These are phyloP conservation scores for Ogataea hybrid DNA, from an alignment of 1,139 yeast genomes.

Conservation along the genomic window DNA sequence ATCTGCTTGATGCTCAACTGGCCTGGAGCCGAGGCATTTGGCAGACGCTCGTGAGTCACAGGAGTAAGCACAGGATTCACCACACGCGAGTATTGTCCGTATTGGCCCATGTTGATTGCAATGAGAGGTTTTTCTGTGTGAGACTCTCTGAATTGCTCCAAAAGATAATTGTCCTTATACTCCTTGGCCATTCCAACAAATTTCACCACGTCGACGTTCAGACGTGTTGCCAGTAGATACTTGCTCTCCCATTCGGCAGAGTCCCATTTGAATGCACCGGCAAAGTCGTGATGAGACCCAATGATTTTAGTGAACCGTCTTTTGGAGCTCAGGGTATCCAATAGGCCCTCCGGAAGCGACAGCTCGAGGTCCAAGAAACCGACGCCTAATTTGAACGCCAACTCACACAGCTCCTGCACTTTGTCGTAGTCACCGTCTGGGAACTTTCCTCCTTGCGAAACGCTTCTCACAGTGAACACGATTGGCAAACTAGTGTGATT, in stretches of 20 bases:
- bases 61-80: conserved; percentile 79
- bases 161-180: conserved; percentile 63
- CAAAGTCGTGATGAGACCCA: conserved; percentile 77
- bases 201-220: conserved; percentile 75
- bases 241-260: conserved; percentile 71
- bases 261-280: conserved; percentile 63
- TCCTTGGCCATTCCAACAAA: conserved; percentile 75
- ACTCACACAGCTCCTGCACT: conserved; percentile 50
- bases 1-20: conserved; percentile 64
- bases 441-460: conserved; percentile 79
- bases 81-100: conserved; percentile 78
- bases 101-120: conserved; percentile 77
- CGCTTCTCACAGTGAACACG: conserved; percentile 75
- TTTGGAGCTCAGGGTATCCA: conserved; percentile 42
- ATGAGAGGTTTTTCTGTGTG: conserved; percentile 64
- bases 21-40: conserved; percentile 74
- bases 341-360: conserved; percentile 41
- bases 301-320: conserved; percentile 68
- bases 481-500: conserved; percentile 68
- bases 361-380: conserved; percentile 52
- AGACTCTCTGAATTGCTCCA: conserved; percentile 63
- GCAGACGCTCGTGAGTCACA: conserved; percentile 66
- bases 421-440: conserved; percentile 51
- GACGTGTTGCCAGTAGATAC: conserved; percentile 61
- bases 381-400: conserved; percentile 66